These are phyloP conservation scores for Phytophthora fragariaefolia DNA, from an alignment of 352 stramenopile species.

Conservation along the genomic window DNA sequence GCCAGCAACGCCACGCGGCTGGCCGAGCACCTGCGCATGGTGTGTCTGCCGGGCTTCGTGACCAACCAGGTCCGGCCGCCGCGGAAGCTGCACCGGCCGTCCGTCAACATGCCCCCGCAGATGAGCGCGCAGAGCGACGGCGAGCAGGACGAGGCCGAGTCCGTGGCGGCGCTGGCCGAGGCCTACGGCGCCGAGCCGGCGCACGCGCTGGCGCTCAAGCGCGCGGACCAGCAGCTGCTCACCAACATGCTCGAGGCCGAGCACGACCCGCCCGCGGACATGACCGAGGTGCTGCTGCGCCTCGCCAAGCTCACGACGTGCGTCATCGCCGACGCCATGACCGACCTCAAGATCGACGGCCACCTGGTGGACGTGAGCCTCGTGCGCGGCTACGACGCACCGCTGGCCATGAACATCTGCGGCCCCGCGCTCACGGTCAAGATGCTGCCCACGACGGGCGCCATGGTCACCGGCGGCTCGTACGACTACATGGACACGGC, in stretches of 20 bases:
- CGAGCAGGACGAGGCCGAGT: neutral
- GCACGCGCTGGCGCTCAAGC: slow-evolving; percentile 46
- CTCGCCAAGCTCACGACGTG: slow-evolving; percentile 84
- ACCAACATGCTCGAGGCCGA: slow-evolving; percentile 75
- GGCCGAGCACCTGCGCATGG: slow-evolving; percentile 79
- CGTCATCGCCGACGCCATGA: slow-evolving; percentile 83
- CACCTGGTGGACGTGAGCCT: slow-evolving; percentile 82
- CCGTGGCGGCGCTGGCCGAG: slow-evolving; percentile 36
- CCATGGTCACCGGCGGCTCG: slow-evolving; percentile 19
- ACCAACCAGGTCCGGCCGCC: slow-evolving; percentile 67
- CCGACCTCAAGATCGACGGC: slow-evolving; percentile 77
- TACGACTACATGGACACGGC: slow-evolving; percentile 88
- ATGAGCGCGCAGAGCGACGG: neutral
- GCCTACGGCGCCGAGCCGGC: slow-evolving; percentile 18
- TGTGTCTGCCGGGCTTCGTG: slow-evolving; percentile 77
- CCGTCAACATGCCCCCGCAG: neutral
- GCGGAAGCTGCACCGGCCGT: slow-evolving; percentile 1
- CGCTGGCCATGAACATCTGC: slow-evolving; percentile 76
- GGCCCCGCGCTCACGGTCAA: slow-evolving; percentile 79
- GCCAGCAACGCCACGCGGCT: slow-evolving; percentile 84
- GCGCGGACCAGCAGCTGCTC: slow-evolving; percentile 59
- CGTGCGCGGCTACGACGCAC: slow-evolving; percentile 63
- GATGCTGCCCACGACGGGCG: slow-evolving; percentile 69
- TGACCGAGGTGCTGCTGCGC: slow-evolving; percentile 55
- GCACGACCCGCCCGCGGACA: slow-evolving; percentile 22